Evolutionary conservation across 1,284 basidiomycete genomes (phyloP).

Genomic region (Puccinia brachypodii): DNA sequence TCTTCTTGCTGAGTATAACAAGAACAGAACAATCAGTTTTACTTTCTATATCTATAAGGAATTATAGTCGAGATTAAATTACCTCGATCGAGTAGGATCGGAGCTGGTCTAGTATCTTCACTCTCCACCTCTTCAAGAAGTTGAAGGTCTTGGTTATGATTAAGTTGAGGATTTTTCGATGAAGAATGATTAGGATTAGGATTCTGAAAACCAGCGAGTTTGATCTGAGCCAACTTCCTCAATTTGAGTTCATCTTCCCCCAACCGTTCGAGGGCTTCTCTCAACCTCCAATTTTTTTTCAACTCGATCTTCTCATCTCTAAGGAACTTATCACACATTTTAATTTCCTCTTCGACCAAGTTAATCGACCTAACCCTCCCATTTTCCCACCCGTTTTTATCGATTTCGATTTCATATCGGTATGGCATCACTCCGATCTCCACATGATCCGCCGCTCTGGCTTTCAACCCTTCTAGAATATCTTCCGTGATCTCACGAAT

Average conservation of each 20-base stretch:
- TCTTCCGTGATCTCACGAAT: constrained; percentile 87
- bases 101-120: constrained; percentile 41
- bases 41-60: not conserved
- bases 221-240: constrained; percentile 64
- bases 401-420: constrained; percentile 92
- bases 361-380: constrained; percentile 74
- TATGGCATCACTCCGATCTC: constrained; percentile 99
- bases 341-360: constrained; percentile 78
- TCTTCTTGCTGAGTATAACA: constrained; percentile 22
- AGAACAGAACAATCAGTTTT: not conserved
- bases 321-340: constrained; percentile 69
- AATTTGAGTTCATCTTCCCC: constrained; percentile 77
- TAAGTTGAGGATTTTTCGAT: not conserved
- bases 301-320: constrained; percentile 75
- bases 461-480: constrained; percentile 86
- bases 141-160: not conserved
- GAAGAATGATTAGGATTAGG: not conserved
- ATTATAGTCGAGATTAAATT: not conserved
- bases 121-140: constrained; percentile 13
- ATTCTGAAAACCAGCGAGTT: constrained; percentile 50
- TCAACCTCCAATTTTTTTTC: constrained; percentile 72
- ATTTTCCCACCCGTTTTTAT: constrained; percentile 83
- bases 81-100: constrained; percentile 44
- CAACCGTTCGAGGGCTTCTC: constrained; percentile 76
- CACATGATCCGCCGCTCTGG: constrained; percentile 92